Percentiles rank a stretch among this genome's conserved stretches.
These are phyloP conservation scores for Butyriboletus loyo DNA, from an alignment of 768 basidiomycete species.

Conservation along the genomic window DNA sequence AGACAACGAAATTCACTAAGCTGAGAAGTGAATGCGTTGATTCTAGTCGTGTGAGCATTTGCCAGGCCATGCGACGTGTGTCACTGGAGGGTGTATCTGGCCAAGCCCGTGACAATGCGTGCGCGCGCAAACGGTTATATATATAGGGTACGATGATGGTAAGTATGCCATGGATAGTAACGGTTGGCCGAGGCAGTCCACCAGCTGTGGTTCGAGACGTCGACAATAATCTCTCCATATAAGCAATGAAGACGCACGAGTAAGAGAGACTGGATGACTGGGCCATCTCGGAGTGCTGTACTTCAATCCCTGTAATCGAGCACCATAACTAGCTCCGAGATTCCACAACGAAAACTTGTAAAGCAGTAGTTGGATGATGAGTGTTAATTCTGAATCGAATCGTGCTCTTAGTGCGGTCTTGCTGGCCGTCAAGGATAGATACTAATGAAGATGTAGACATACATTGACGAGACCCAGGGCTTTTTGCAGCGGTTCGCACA, in stretches of 20 bases:
- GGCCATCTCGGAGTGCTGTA: constrained; percentile 40
- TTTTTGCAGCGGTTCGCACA: constrained; percentile 77
- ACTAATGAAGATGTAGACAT: constrained; percentile 24
- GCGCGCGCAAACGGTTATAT: constrained; percentile 65
- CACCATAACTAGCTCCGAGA: constrained; percentile 76
- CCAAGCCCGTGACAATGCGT: constrained; percentile 85
- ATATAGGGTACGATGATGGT: constrained; percentile 79
- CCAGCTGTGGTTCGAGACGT: constrained; percentile 43
- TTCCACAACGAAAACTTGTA: constrained; percentile 87
- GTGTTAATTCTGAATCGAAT: constrained; percentile 70
- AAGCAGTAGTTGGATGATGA: constrained; percentile 67
- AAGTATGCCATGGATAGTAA: constrained; percentile 66
- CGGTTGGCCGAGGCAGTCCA: constrained; percentile 56
- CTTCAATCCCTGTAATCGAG: constrained; percentile 73
- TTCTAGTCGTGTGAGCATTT: constrained; percentile 61
- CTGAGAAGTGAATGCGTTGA: constrained; percentile 59
- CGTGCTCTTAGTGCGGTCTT: constrained; percentile 58
- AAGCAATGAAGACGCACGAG: constrained; percentile 20
- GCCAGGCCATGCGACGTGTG: constrained; percentile 71
- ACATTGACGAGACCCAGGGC: constrained; percentile 70
- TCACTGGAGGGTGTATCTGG: constrained; percentile 86
- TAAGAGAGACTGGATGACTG: constrained; percentile 7
- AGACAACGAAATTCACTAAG: constrained; percentile 75
- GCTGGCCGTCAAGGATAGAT: constrained; percentile 15
- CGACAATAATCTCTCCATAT: background rate